Evolutionary conservation across 345 rosid genomes (phyloP), one percentile per base, ranked within the genome.

Genomic region (Draba incana): DNA sequence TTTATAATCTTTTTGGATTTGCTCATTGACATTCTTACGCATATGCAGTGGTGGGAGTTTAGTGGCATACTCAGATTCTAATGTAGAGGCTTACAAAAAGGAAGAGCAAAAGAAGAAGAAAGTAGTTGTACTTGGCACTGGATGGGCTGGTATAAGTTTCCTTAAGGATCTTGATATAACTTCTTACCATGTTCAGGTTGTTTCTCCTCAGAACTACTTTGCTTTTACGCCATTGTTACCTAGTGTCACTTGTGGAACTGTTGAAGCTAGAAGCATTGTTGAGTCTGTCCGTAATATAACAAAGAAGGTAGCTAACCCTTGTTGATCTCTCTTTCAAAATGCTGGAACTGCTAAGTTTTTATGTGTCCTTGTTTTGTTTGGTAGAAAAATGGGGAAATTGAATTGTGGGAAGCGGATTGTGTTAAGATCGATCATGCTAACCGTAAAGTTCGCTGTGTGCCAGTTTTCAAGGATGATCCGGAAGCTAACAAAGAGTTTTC

Each of bases 231-330:
- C 99, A 24, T 68, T 92, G 71, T 82, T 94, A 38, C 99, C 98
- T 3, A 94, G 98, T 46, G 98, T 94, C 52, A 94, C 98, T 54
- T 92, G 99, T 61, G 99, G 99, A 16, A 92, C 98, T 3, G 92
- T 94, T 31, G 98, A 94, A 81, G 97, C 99, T 46, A 82, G 99
- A 31, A 94, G 99, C 81, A 89, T 89, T 38, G 96, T 81, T 0
- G 99, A 94, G 77, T 96, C 98, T 4, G 87, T 94, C 35, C 81
- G 98, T 4, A 94, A 94, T 31, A 91, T 94, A 20, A 81, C 89
- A 47, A 85, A 84, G 75, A 94, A 87, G 99, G 99, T 94, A 35
- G 20, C 1, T 20, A 20, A 20, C 20, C 30, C 38, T 35, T 35
- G 38, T 35, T 35, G 38, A 35, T 35, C 39, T 46, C 37, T 44